phyloP scores from a whole-genome alignment of 768 basidiomycete species.

The Boletus rubroflammeus region DNA sequence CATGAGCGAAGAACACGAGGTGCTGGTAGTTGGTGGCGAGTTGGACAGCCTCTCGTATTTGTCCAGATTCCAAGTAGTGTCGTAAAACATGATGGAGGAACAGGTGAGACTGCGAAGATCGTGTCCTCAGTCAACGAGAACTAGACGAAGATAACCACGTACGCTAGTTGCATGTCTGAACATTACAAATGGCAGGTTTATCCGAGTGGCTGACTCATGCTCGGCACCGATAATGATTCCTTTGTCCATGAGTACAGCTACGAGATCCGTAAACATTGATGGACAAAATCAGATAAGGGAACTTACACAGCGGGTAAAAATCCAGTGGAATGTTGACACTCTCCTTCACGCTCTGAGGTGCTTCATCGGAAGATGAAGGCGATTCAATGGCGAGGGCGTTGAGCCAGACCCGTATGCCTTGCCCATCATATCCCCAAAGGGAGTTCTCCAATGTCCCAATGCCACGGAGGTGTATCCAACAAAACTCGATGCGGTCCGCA shows the following conservation, averaged over 20 bases:
- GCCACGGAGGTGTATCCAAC: slow-evolving; percentile 96
- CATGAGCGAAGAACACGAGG: slow-evolving; percentile 90
- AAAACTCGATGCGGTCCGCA: slow-evolving; percentile 95
- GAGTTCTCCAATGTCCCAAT: slow-evolving; percentile 95
- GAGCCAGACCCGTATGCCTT: slow-evolving; percentile 88
- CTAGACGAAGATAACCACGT: slow-evolving; percentile 28
- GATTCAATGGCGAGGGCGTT: slow-evolving; percentile 90
- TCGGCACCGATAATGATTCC: slow-evolving; percentile 97
- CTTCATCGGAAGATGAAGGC: slow-evolving; percentile 37
- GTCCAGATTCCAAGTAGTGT: slow-evolving; percentile 65
- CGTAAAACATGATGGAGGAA: slow-evolving; percentile 91
- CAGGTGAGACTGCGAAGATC: slow-evolving; percentile 69
- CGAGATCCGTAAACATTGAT: slow-evolving; percentile 1
- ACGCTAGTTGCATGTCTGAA: slow-evolving; percentile 91
- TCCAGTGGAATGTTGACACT: slow-evolving; percentile 90
- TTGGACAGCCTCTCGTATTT: slow-evolving; percentile 71
- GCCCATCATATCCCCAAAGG: slow-evolving; percentile 94
- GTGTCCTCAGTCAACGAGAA: background rate
- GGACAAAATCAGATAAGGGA: background rate
- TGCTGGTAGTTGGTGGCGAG: slow-evolving; percentile 86
- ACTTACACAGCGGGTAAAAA: slow-evolving; percentile 91
- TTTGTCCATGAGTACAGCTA: slow-evolving; percentile 98
- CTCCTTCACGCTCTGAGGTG: slow-evolving; percentile 67
- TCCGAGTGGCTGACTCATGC: slow-evolving; percentile 73
- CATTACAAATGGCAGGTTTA: slow-evolving; percentile 81